Conservation (phyloP, 495 filamentous ascomycete species). For the Aspergillus carlsbadensis region DNA sequence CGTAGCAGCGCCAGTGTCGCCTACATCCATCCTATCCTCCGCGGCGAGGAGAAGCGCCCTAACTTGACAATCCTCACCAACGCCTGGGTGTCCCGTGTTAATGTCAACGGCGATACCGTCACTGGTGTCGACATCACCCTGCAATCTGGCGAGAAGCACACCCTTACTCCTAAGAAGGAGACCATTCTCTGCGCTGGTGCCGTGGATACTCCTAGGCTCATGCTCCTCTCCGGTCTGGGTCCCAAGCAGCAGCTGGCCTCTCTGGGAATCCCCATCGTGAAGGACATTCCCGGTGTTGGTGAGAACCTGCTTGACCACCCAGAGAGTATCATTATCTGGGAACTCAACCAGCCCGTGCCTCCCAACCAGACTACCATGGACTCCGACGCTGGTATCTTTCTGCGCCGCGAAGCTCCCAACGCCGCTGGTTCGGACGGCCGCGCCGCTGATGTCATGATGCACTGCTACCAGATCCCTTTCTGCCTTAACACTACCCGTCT, state of each 20-base stretch:
- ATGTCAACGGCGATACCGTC: conserved; percentile 60
- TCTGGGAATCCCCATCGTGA: conserved; percentile 66
- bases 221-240: conserved; percentile 80
- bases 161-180: conserved; percentile 61
- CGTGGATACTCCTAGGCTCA: conserved; percentile 70
- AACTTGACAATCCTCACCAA: conserved; percentile 80
- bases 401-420: conserved; percentile 66
- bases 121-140: conserved; percentile 66
- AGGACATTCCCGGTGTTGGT: conserved; percentile 74
- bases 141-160: conserved; percentile 60
- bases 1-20: conserved; percentile 80
- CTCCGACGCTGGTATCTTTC: conserved; percentile 80
- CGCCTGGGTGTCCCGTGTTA: conserved; percentile 75
- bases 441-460: conserved; percentile 83
- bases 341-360: conserved; percentile 73
- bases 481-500: conserved; percentile 69
- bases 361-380: conserved; percentile 81
- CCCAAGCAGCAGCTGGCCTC: conserved; percentile 59
- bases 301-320: conserved; percentile 79
- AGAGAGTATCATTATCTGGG: conserved; percentile 80
- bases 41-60: conserved; percentile 69
- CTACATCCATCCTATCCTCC: conserved; percentile 82
- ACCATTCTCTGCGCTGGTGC: conserved; percentile 78
- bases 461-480: conserved; percentile 88
- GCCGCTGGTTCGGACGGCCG: conserved; percentile 65